Percentiles rank a stretch among this genome's conserved stretches.
These are phyloP conservation scores for Cucurbitaria berberidis DNA, from an alignment of 2,329 filamentous ascomycete genomes.

Conservation along the genomic window DNA sequence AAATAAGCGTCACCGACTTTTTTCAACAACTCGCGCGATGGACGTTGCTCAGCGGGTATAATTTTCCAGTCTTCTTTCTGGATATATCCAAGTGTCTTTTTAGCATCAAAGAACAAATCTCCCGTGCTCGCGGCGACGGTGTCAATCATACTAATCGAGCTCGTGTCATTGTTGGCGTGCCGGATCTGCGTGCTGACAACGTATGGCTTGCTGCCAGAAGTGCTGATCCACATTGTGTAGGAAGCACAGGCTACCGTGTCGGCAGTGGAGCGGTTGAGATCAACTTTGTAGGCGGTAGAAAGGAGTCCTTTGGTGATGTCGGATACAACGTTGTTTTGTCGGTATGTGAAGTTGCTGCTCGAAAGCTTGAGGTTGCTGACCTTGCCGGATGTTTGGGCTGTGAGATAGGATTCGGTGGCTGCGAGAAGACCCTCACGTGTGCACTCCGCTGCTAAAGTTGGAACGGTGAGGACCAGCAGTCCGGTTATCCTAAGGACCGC, in stretches of 20 bases:
- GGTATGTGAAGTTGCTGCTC: slow-evolving; percentile 33
- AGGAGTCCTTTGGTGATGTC: slow-evolving; percentile 30
- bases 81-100: slow-evolving; percentile 35
- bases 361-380: slow-evolving; percentile 25
- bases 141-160: slow-evolving; percentile 32
- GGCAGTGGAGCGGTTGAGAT: slow-evolving; percentile 33
- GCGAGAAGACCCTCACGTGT: slow-evolving; percentile 35
- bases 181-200: slow-evolving; percentile 38
- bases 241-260: slow-evolving; percentile 35
- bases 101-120: slow-evolving; percentile 39
- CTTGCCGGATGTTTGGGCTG: slow-evolving; percentile 30
- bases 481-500: background rate
- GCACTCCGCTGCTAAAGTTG: slow-evolving; percentile 22
- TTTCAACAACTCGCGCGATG: slow-evolving; percentile 35
- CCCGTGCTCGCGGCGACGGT: slow-evolving; percentile 38
- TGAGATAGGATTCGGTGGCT: slow-evolving; percentile 31
- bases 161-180: slow-evolving; percentile 30
- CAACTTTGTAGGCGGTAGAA: slow-evolving; percentile 25
- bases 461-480: background rate
- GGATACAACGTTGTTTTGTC: slow-evolving; percentile 37
- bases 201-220: slow-evolving; percentile 28
- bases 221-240: slow-evolving; percentile 39
- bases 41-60: slow-evolving; percentile 21
- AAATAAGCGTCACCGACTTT: slow-evolving; percentile 38
- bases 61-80: slow-evolving; percentile 33